Evolutionary conservation across 192 early-diverging fungal genomes (phyloP), one percentile per base, ranked within the genome.

Genomic region (Coemansia sp.): DNA sequence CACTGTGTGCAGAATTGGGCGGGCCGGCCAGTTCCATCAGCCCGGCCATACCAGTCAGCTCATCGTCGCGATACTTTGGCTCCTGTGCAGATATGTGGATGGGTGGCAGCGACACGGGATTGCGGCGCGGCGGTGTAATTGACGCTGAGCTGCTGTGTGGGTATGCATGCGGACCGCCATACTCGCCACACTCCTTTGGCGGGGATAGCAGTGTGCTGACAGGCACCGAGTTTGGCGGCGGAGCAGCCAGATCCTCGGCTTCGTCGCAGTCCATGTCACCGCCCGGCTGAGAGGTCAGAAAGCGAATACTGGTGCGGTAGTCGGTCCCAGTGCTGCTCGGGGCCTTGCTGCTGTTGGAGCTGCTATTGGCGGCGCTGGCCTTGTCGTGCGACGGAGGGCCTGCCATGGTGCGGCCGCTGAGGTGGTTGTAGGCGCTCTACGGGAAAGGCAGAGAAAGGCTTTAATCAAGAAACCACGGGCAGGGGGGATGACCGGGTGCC

Each of bases 11-110:
- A 7, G 35, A 38, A 23, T 43, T 27, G 41, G 50, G 41, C 13
- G 67, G 62, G 20, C 55, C 48, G 10, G 68, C 56, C 10, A 72
- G 62, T 53, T 72, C 68, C 68, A 72, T 72, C 57, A 72, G 54
- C 16, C 68, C 68, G 2, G 60, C 62, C 68, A 72, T 72, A 8
- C 68, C 68, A 0, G 68, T 65, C 16, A 72, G 52, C 49, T 72
- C 68, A 45, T 72, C 68, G 22, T 72, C 68, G 49, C 68, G 53
- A 45, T 72, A 72, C 37, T 49, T 31, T 20, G 29, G 18, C 28
- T 31, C 49, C 33, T 40, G 42, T 3, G 30, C 30, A 16, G 22
- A 25, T 28, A 44, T 30, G n/a, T 51, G 47, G 42, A 65, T 63
- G 11, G 56, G 49, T 33, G 61, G 68, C 32, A 71, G 51, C 27